Evolutionary conservation across 805 yeast genomes (phyloP), one percentile per base, ranked within the genome.

Genomic region (Saccharomyces eubayanus): DNA sequence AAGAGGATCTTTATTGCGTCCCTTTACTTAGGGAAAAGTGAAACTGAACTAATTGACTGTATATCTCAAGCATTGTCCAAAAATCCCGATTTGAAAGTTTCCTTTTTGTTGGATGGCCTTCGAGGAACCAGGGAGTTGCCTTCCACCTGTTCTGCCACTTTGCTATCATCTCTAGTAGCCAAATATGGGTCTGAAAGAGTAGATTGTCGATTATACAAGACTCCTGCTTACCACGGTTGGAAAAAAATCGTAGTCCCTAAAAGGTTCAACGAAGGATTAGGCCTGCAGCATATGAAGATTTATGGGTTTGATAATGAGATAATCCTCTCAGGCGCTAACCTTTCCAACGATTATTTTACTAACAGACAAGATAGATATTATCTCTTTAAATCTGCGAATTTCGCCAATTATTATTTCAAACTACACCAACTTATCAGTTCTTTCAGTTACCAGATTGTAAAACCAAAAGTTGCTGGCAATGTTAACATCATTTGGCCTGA

Each of bases 71-170:
- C 96, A 0, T 68, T 94, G 59, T 61, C 64, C 1, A 62, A 65
- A 2, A 89, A 87, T 56, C 79, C 83, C 2, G 71, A 81, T 27
- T 74, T 94, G 55, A 77, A 80, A 59, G 87, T 94, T 1, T 80
- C 79, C 55, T 82, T 94, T 28, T 74, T 94, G 51, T 78, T 91
- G 5, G 99, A 94, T 70, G 96, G 91, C 11, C 75, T 94, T 48
- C 72, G 99, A 60, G 96, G 97, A 0, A 92, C 98, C 0, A 79
- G 99, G 59, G 99, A 94, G 63, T 84, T 90, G 0, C 98, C 99
- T 0, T 71, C 78, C 5, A 72, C 76, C 49, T 85, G 90, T 48
- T 82, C 95, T 14, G 97, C 97, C 0, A 77, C 87, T 40, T 72
- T 91, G 31, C 72, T 94, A 49, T 80, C 87, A 0, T 76, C 80